phyloP scores from a whole-genome alignment of 192 early-diverging fungal species.

The Linnemannia hyalina region DNA sequence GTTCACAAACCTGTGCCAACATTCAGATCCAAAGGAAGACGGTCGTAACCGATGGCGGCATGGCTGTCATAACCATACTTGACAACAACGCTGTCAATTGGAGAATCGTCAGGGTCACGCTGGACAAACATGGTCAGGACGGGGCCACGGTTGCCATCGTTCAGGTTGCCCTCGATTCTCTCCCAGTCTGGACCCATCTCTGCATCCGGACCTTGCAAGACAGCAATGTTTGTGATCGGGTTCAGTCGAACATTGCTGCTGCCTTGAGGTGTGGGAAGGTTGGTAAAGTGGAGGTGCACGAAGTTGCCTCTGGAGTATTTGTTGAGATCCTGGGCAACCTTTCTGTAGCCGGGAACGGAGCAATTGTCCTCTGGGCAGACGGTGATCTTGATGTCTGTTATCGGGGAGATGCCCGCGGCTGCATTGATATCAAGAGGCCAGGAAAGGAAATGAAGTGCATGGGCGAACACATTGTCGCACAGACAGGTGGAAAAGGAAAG shows the following conservation, averaged over 20 bases:
- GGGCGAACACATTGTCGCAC: not conserved
- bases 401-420: slow-evolving; percentile 1
- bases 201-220: slow-evolving; percentile 32
- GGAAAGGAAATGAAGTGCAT: not conserved
- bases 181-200: slow-evolving; percentile 45
- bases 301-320: slow-evolving; percentile 45
- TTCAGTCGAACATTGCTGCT: not conserved
- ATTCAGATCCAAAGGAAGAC: slow-evolving; percentile 57
- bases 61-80: slow-evolving; percentile 57
- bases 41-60: slow-evolving; percentile 56
- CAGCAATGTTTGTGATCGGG: slow-evolving; percentile 43
- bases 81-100: slow-evolving; percentile 58
- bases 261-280: not conserved
- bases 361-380: slow-evolving; percentile 41
- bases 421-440: not conserved
- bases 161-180: slow-evolving; percentile 41
- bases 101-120: slow-evolving; percentile 27
- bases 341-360: slow-evolving; percentile 38
- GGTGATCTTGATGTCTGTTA: slow-evolving; percentile 44
- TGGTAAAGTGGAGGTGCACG: slow-evolving; percentile 48
- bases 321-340: slow-evolving; percentile 44
- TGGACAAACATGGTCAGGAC: slow-evolving; percentile 49
- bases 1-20: slow-evolving; percentile 36
- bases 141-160: slow-evolving; percentile 44
- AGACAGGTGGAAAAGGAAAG: not conserved